Conservation (phyloP, 2,329 filamentous ascomycete genomes). For the Claviceps citrina region DNA sequence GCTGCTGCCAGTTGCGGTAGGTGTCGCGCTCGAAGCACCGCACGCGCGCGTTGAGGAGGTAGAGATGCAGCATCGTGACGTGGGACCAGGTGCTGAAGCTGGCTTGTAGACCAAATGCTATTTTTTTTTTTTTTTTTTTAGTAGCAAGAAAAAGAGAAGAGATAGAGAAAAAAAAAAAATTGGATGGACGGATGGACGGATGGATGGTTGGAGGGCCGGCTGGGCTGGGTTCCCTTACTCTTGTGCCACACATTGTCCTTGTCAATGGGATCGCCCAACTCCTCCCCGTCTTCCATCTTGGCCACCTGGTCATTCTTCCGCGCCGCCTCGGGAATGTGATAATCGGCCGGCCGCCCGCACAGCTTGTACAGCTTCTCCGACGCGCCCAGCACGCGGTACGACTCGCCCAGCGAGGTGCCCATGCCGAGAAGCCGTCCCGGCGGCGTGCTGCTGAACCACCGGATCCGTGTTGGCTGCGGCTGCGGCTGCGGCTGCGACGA, state of each 20-base stretch:
- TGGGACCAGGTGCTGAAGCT: conserved; percentile 96
- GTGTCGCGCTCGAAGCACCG: conserved; percentile 58
- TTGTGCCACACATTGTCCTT: conserved; percentile 50
- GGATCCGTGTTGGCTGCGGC: conserved; percentile 11
- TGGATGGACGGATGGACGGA: too few species aligned
- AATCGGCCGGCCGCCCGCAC: conserved; percentile 59
- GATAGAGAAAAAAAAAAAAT: too few species aligned
- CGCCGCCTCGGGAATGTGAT: conserved; percentile 54
- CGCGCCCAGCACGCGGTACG: conserved; percentile 63
- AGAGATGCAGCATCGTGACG: conserved; percentile 92
- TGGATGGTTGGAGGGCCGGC: too few species aligned
- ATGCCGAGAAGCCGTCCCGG: conserved; percentile 20
- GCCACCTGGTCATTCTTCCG: conserved; percentile 52
- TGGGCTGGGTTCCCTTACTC: too few species aligned
- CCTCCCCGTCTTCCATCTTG: conserved; percentile 62
- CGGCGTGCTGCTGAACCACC: conserved; percentile 23
- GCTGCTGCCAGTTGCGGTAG: conserved; percentile 67
- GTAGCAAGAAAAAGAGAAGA: too few species aligned
- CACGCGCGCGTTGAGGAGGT: conserved; percentile 70
- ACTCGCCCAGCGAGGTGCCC: conserved; percentile 20
- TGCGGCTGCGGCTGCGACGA: too few species aligned
- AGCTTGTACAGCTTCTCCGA: conserved; percentile 67
- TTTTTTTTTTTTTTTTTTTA: neutral
- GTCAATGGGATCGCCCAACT: conserved; percentile 44
- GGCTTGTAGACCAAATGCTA: conserved; percentile 63